Evolutionary conservation across 2,329 filamentous ascomycete genomes (phyloP), one percentile per base, ranked within the genome.

Genomic region (Fusarium newnesense): DNA sequence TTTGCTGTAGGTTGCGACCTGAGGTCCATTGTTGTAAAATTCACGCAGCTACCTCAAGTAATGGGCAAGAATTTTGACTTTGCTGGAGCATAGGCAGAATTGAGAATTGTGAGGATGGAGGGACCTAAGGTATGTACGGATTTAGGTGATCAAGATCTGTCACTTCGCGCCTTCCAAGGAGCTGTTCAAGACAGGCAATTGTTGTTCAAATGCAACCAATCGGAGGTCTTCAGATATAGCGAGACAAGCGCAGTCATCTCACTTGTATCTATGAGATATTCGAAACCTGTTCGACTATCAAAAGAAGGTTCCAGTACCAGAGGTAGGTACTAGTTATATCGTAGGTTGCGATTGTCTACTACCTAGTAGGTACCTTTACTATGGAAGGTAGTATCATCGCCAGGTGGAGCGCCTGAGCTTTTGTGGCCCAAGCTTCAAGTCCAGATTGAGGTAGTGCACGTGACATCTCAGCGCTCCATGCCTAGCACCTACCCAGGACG

Each of bases 1-100:
- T 75, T 75, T 57, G 78, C 77, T 24, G 76, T 72, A 65, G 63
- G 72, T 52, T 74, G 76, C 52, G 75, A 70, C 40, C 59, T 68
- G 24, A 78, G 61, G 19, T 76, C 76, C 78, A 81, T 81, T 28
- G 42, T 65, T 24, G 49, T 30, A 34, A 30, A 34, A n/a, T 15
- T 53, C 36, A 21, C 16, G 12, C 26, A 42, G 34, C 15, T 30
- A 30, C 32, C 34, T 46, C 30, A n/a, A 63, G 30, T 26, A 64
- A 21, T 34, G 18, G 16, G 39, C 16, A 21, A 28, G 32, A 36
- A 37, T 36, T 50, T 46, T 64, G 16, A 28, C 13, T 28, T 36
- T 36, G 15, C 30, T 60, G 11, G 46, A 56, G 40, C 40, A 49
- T 60, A 19, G 37, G 28, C 34, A 39, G 18, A 47, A 32, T 28